These are phyloP conservation scores for Halophytophthora batemanensis DNA, from an alignment of 352 stramenopile species.

Conservation along the genomic window DNA sequence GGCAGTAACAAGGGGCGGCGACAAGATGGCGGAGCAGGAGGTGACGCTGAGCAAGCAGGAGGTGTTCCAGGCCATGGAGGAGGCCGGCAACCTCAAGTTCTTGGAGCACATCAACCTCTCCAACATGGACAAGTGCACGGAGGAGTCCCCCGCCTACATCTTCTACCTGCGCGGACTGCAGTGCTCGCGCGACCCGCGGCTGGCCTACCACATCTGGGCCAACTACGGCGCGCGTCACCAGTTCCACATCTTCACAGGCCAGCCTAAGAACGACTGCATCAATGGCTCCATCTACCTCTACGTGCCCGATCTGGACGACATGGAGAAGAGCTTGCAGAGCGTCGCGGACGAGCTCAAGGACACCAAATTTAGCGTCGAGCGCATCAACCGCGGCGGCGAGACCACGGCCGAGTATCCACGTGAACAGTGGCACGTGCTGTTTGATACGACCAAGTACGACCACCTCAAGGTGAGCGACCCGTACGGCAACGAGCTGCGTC, in stretches of 20 bases:
- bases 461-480: conserved; percentile 62
- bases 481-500: conserved; percentile 54
- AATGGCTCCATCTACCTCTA: conserved; percentile 59
- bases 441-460: conserved; percentile 48
- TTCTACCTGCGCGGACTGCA: conserved; percentile 68
- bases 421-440: conserved; percentile 51
- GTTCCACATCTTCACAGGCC: conserved; percentile 68
- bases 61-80: conserved; percentile 46
- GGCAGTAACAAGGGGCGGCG: neutral
- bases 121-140: conserved; percentile 52
- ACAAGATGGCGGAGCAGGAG: conserved; percentile 29
- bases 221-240: conserved; percentile 64
- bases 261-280: conserved; percentile 58
- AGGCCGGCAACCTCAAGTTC: conserved; percentile 64
- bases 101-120: conserved; percentile 73
- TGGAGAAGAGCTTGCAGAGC: conserved; percentile 45
- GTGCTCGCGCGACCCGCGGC: conserved; percentile 59
- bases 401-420: conserved; percentile 50
- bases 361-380: conserved; percentile 49
- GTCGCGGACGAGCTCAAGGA: conserved; percentile 47
- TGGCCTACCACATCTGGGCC: conserved; percentile 69
- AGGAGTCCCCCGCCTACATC: conserved; percentile 37
- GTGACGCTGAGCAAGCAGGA: conserved; percentile 44
- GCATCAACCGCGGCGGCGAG: conserved; percentile 46
- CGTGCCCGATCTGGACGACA: conserved; percentile 50